These are phyloP conservation scores for Yamadazyma spencermartinsiae DNA, from an alignment of 1,139 yeast species.

Conservation along the genomic window DNA sequence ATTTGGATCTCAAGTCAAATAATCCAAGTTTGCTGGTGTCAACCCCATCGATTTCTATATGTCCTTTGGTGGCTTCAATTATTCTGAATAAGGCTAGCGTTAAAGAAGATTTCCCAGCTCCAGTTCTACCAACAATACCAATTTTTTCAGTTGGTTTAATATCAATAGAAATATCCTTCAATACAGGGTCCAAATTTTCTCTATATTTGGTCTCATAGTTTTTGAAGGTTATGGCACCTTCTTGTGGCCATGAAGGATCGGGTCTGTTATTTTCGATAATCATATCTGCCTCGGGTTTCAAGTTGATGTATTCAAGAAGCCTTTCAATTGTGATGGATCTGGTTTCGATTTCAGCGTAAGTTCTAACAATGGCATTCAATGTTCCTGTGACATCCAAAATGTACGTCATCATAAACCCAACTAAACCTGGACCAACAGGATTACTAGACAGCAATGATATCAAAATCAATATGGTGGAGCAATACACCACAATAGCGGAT, in stretches of 20 bases:
- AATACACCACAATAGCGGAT: slow-evolving; percentile 32
- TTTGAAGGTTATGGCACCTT: slow-evolving; percentile 30
- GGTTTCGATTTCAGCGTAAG: slow-evolving; percentile 38
- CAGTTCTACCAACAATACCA: slow-evolving; percentile 45
- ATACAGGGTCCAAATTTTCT: slow-evolving; percentile 37
- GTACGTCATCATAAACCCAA: slow-evolving; percentile 40
- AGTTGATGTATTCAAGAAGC: slow-evolving; percentile 34
- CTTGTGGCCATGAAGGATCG: slow-evolving; percentile 27
- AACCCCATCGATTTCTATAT: slow-evolving; percentile 32
- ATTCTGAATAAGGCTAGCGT: slow-evolving; percentile 41
- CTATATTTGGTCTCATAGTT: slow-evolving; percentile 37
- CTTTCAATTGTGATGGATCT: slow-evolving; percentile 37
- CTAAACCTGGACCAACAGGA: slow-evolving; percentile 32
- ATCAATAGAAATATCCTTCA: slow-evolving; percentile 26
- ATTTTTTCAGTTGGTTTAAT: slow-evolving; percentile 36
- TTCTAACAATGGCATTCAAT: slow-evolving; percentile 32
- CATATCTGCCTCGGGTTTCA: slow-evolving; percentile 36
- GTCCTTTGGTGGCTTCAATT: slow-evolving; percentile 35
- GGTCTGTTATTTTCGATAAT: slow-evolving; percentile 29
- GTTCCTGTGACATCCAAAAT: slow-evolving; percentile 33
- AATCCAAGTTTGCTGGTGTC: slow-evolving; percentile 34
- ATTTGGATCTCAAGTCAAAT: slow-evolving; percentile 32
- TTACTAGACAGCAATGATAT: slow-evolving; percentile 21
- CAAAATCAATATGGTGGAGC: slow-evolving; percentile 29
- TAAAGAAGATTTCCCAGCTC: slow-evolving; percentile 43